Evolutionary conservation across 2,329 filamentous ascomycete species (phyloP).

Genomic region (Meredithiella fracta): DNA sequence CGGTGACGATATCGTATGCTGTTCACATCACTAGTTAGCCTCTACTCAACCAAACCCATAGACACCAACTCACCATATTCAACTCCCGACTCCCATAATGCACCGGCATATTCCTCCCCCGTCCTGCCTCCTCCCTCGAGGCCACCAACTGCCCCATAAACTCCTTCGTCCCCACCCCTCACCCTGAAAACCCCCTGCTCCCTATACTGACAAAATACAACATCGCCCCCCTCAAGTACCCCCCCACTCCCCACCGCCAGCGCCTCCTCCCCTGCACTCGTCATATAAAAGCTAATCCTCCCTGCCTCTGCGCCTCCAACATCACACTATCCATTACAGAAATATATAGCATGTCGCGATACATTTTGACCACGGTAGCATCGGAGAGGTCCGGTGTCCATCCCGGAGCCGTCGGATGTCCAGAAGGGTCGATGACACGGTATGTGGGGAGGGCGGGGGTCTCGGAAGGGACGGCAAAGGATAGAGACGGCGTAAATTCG

Average conservation of each 20-base stretch:
- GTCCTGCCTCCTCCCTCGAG: constrained; percentile 63
- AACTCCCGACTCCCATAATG: constrained; percentile 78
- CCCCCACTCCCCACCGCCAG: constrained; percentile 80
- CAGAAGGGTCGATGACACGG: constrained; percentile 79
- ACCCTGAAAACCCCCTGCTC: constrained; percentile 85
- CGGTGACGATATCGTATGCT: constrained; percentile 72
- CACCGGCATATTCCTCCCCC: constrained; percentile 89
- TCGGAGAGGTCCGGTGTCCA: constrained; percentile 55
- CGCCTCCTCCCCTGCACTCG: constrained; percentile 85
- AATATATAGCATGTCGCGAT: constrained; percentile 48
- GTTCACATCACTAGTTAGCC: background rate
- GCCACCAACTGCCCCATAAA: constrained; percentile 96
- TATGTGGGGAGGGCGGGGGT: constrained; percentile 74
- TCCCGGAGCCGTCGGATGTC: constrained; percentile 58
- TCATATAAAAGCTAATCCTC: constrained; percentile 94
- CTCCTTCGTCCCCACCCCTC: constrained; percentile 61
- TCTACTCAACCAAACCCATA: background rate
- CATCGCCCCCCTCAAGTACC: constrained; percentile 66
- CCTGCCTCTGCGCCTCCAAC: constrained; percentile 96
- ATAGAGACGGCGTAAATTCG: constrained; percentile 67
- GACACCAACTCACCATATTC: constrained; percentile 49
- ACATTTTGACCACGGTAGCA: constrained; percentile 40
- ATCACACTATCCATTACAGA: constrained; percentile 93
- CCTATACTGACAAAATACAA: constrained; percentile 86
- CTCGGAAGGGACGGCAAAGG: constrained; percentile 58